A percentile compares a stretch with the other conserved stretches of the same genome.
These are phyloP conservation scores for Rhypophila decipiens DNA, from an alignment of 495 filamentous ascomycete genomes.

Conservation along the genomic window DNA sequence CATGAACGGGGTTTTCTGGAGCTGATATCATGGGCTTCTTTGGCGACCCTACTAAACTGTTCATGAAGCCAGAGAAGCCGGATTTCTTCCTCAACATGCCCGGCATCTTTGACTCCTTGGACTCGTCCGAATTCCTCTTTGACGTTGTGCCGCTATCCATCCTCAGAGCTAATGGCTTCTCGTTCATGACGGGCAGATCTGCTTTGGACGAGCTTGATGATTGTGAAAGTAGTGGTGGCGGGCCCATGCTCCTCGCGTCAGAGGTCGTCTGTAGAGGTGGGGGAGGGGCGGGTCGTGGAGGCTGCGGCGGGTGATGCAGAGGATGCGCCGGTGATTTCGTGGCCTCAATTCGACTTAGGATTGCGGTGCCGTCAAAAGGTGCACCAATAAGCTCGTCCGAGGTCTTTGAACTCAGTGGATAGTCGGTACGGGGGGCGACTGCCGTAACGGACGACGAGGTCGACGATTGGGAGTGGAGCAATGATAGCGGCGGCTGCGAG, in stretches of 20 bases:
- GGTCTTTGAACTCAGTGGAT: constrained; percentile 54
- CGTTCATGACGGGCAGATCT: constrained; percentile 39
- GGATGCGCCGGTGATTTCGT: constrained; percentile 34
- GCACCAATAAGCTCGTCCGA: constrained; percentile 67
- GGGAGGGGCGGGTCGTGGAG: constrained; percentile 30
- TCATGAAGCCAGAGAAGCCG: constrained; percentile 92
- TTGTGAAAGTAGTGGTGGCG: constrained; percentile 58
- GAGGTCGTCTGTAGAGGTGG: constrained; percentile 52
- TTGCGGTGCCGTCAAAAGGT: constrained; percentile 62
- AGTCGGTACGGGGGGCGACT: constrained; percentile 2
- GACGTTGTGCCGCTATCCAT: constrained; percentile 55
- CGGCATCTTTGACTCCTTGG: constrained; percentile 49
- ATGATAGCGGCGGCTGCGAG: constrained; percentile 1
- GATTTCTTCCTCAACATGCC: constrained; percentile 76
- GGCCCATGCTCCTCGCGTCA: constrained; percentile 47
- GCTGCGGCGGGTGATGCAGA: constrained; percentile 24
- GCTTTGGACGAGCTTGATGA: constrained; percentile 70
- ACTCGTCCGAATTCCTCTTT: constrained; percentile 85
- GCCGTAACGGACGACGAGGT: not conserved
- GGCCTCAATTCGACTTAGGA: constrained; percentile 64
- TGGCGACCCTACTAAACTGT: constrained; percentile 82
- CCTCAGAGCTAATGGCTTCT: constrained; percentile 37
- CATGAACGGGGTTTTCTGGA: constrained; percentile 93
- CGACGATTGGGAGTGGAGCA: not conserved
- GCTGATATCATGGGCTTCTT: constrained; percentile 88